Conservation (phyloP, 2,329 filamentous ascomycete genomes). For the Dichotomopilus funicola region DNA sequence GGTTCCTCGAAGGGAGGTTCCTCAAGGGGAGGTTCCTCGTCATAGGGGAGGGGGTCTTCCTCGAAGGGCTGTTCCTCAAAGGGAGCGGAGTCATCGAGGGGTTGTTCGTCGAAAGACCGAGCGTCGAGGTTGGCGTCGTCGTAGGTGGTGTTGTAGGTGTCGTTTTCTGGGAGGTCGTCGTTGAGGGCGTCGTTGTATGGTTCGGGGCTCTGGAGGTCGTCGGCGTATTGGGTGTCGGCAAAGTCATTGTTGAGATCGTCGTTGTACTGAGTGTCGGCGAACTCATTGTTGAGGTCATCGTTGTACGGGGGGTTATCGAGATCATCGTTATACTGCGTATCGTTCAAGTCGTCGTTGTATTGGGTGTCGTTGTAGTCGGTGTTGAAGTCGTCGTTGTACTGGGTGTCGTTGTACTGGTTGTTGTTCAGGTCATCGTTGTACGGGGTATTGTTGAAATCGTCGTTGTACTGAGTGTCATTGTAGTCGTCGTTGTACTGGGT, state of each 20-base stretch:
- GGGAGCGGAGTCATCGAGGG: neutral
- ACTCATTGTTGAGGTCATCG: neutral
- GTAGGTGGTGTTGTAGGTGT: neutral
- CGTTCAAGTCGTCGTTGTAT: neutral
- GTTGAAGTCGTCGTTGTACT: neutral
- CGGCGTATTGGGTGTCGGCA: neutral
- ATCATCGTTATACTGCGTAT: neutral
- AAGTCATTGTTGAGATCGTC: neutral
- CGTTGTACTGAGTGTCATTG: too few species aligned
- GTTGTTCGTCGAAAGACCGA: neutral
- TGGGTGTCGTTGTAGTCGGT: too few species aligned
- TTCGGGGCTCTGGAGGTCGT: neutral
- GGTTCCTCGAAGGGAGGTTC: neutral
- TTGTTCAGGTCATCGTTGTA: neutral
- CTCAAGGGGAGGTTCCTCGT: neutral
- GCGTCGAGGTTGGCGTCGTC: neutral
- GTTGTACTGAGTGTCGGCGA: neutral
- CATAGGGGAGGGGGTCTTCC: neutral
- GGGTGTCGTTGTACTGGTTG: neutral
- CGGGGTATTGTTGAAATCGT: neutral
- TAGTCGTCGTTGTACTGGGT: too few species aligned
- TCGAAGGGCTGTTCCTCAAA: neutral
- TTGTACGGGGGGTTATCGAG: neutral
- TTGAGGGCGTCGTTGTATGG: neutral
- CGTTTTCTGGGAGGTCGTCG: neutral